Evolutionary conservation across 768 basidiomycete species (phyloP), one percentile per base, ranked within the genome.

Genomic region (Hebeloma cylindrosporum): DNA sequence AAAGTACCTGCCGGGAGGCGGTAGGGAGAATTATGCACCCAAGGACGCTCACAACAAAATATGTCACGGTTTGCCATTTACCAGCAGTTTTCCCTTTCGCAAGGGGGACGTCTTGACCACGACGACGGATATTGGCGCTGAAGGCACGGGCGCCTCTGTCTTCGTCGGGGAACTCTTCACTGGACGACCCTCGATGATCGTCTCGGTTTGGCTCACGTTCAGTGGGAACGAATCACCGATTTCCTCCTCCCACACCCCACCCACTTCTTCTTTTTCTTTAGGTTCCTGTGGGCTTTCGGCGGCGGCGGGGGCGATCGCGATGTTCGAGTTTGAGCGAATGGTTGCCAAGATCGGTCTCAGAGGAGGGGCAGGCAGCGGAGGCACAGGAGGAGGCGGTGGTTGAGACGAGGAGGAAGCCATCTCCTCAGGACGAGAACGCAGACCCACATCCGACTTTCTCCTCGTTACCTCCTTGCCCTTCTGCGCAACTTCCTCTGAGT

Each of bases 381-480:
- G 39, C n/a, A 45, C 29, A 9, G 56, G 45, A 13, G 53, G 46
- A 7, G 35, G 53, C 18, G 39, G 52, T 25, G 38, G 31, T 47
- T 25, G 50, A 44, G 32, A 42, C 9, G 49, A 37, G 28, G 40
- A 17, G 17, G 48, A 37, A 1, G 29, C 45, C 47, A 59, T 48
- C 48, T 50, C 44, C 22, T 47, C 28, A 51, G 40, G 30, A 31
- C 52, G 14, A 34, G n/a, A n/a, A n/a, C n/a, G n/a, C n/a, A n/a
- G n/a, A n/a, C n/a, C 54, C 5, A 40, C 50, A 5, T 48, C 52
- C 26, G 47, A 52, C 39, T 56, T 53, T 22, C 50, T 50, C 13
- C 35, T 42, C 6, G 53, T 54, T 11, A 42, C 54, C 25, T 52
- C 57, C 48, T 31, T 57, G 36, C 68, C 60, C 60, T 68, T 74